Base-by-base conservation (phyloP, 2,329 filamentous ascomycete genomes). In the Penicillium digitatum region DNA sequence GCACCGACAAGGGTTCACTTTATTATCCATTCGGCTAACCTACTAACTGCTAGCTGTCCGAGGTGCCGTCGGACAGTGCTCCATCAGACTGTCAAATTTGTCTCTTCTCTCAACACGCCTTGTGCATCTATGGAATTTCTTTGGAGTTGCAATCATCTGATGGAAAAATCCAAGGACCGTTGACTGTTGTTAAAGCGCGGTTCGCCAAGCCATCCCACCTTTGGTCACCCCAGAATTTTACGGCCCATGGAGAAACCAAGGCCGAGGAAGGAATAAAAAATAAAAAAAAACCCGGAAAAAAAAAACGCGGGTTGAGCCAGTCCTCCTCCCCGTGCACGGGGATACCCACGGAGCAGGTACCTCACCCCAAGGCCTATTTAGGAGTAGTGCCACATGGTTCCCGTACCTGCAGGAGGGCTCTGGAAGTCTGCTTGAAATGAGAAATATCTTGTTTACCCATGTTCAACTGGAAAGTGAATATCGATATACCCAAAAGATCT, bases 181-280 rank as follows among this genome's bases (percentile, higher is more conserved):
- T n/a, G 32, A 48, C 47, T 42, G 18, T 24, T 44, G 46, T 54
- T 39, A 51, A 54, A 45, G 39, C 47, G 43, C 32, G 51, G 61
- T 59, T 62, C 56, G 60, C 60, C 60, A 62, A 62, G 61, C 48
- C 54, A 60, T 62, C 56, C 45, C 59, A 59, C 55, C 59, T 52
- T 57, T 50, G 14, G 55, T 62, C 52, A 46, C 62, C 61, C 61
- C 57, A 55, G 61, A 51, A 54, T 61, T 63, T 37, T 11, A 9
- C 32, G 50, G 52, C 53, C 61, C 55, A 61, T 59, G 61, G 59
- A 57, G 56, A 57, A 50, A 45, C 24, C 29, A 16, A 9, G 24
- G 3, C 10, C 20, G 20, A 34, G 20, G 20, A 46, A 10, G 37
- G 18, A 22, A 31, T 4, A 18, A 37, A 48, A 24, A 24, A 16